These are phyloP conservation scores for Ophiostoma australiae DNA, from an alignment of 2,329 filamentous ascomycete genomes.

Conservation along the genomic window DNA sequence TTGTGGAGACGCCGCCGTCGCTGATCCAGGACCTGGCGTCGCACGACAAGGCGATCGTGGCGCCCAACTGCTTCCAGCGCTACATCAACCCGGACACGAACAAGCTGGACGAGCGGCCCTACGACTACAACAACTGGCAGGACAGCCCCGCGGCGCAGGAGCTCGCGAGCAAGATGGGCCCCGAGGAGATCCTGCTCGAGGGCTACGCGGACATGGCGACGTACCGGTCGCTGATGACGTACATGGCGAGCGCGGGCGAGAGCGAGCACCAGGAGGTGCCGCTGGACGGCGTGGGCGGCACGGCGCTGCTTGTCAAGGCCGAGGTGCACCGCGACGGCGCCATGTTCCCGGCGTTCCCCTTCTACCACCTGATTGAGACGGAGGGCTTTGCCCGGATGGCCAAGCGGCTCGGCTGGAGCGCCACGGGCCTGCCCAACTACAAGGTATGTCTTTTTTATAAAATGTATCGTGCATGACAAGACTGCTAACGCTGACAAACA, in stretches of 20 bases:
- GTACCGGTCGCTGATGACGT: conserved; percentile 86
- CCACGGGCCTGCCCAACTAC: conserved; percentile 91
- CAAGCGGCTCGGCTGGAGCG: conserved; percentile 75
- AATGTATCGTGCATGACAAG: conserved; percentile 12
- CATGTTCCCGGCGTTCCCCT: conserved; percentile 96
- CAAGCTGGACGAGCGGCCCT: conserved; percentile 70
- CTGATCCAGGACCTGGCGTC: conserved; percentile 87
- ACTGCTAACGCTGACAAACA: conserved; percentile 34
- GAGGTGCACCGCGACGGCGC: conserved; percentile 95
- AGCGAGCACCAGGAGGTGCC: conserved; percentile 61
- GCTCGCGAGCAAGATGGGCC: conserved; percentile 73
- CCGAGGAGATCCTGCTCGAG: conserved; percentile 88
- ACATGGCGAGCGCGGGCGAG: conserved; percentile 58
- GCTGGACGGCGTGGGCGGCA: conserved; percentile 90
- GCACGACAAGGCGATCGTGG: conserved; percentile 86
- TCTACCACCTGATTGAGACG: conserved; percentile 96
- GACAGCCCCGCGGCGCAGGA: conserved; percentile 76
- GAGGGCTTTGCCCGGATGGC: conserved; percentile 99
- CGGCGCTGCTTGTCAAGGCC: conserved; percentile 87
- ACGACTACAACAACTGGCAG: conserved; percentile 98
- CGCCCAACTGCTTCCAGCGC: conserved; percentile 91
- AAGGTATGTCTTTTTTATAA: conserved; percentile 56
- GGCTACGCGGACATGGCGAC: conserved; percentile 92
- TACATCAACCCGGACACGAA: conserved; percentile 67
- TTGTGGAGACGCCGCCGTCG: conserved; percentile 77